Percentiles rank a stretch among this genome's conserved stretches.
Conservation (phyloP, 2,329 filamentous ascomycete species). For the Colletotrichum siamense region DNA sequence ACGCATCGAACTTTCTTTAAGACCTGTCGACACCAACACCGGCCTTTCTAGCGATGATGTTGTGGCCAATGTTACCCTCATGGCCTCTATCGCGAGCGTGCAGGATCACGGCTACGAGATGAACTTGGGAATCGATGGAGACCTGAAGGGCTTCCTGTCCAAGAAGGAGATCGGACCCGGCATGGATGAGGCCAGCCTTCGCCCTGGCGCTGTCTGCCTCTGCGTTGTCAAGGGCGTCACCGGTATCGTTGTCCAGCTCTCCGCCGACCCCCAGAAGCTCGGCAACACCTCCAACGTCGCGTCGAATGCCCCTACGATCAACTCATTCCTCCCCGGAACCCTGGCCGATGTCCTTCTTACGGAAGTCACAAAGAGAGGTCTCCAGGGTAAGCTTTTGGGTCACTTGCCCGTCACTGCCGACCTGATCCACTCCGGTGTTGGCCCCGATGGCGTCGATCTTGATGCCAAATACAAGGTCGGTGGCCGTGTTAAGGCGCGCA, state of each 20-base stretch:
- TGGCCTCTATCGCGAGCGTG: constrained; percentile 88
- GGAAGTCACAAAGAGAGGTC: constrained; percentile 74
- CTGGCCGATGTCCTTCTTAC: constrained; percentile 84
- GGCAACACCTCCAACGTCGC: constrained; percentile 71
- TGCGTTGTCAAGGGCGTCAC: constrained; percentile 80
- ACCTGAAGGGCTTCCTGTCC: constrained; percentile 82
- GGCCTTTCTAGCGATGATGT: constrained; percentile 76
- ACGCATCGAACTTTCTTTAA: constrained; percentile 85
- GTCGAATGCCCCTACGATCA: constrained; percentile 82
- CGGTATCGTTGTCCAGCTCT: constrained; percentile 87
- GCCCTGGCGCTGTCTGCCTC: constrained; percentile 84
- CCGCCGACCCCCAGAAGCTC: constrained; percentile 72
- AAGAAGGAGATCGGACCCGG: constrained; percentile 78
- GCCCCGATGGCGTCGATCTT: constrained; percentile 71
- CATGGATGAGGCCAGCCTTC: constrained; percentile 70
- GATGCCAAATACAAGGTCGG: constrained; percentile 82
- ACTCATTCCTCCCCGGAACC: constrained; percentile 91
- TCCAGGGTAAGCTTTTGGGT: constrained; percentile 90
- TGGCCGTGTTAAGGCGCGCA: constrained; percentile 81
- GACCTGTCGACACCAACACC: constrained; percentile 79
- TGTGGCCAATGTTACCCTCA: constrained; percentile 77
- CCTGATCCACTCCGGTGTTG: constrained; percentile 83
- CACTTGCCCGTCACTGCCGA: constrained; percentile 91
- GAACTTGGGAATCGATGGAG: constrained; percentile 77
- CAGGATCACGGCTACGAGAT: constrained; percentile 96